Base-by-base conservation (phyloP, 1,284 basidiomycete species). In the Cryptococcus sp. region DNA sequence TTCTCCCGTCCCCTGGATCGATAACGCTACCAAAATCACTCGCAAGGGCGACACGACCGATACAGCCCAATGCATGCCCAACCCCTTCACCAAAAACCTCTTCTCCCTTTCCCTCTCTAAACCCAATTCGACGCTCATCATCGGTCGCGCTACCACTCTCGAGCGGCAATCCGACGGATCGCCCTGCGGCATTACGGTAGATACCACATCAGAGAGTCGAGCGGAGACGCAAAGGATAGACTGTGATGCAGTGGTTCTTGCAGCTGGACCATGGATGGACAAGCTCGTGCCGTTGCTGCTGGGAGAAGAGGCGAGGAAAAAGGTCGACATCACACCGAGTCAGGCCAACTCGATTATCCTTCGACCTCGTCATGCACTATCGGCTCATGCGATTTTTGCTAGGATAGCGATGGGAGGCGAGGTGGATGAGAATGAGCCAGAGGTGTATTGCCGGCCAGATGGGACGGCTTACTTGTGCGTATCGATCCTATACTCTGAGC, bases 191-290 rank as follows among this genome's bases (percentile, higher is more conserved):
- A 55, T 46, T 42, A 41, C 34, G 45, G 46, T 32, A 36, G 51
- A 24, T 31, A 54, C 48, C 51, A 40, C 33, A 12, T 36, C 50
- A 4, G 44, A 51, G 12, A 44, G 53, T 4, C n/a, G 45, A 19
- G 43, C 44, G n/a, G 51, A 55, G 25, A 72, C 76, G 35, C 44
- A 50, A 18, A 63, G 69, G 44, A 50, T 76, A 48, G 59, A 59
- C 55, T 59, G 59, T 3, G 76, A 64, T 57, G 67, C 68, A 33
- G 55, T 90, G 48, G 73, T 92, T 32, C 68, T 92, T 45, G 79
- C 83, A 23, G 84, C 85, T 10, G 89, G 89, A 6, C 85, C 86
- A 3, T 93, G 90, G 89, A 86, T 87, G 0, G 78, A 85, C 2
- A 60, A 64, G 34, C 73, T 81, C 11, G 70, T 77, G 42, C 52